phyloP scores from a whole-genome alignment of 2,329 filamentous ascomycete genomes.

The Nannizziopsis arthrosporioides region DNA sequence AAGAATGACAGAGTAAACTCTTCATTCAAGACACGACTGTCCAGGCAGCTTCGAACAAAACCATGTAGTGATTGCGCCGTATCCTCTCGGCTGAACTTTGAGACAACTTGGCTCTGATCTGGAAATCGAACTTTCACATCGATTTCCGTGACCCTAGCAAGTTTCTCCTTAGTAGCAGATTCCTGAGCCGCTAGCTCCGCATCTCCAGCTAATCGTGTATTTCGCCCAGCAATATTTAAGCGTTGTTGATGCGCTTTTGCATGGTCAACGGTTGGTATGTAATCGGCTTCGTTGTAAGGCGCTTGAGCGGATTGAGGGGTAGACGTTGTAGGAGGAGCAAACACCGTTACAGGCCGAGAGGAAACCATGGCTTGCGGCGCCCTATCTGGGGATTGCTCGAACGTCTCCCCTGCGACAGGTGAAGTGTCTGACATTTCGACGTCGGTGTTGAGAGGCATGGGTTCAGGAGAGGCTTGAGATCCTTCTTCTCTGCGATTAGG shows the following conservation, averaged over 20 bases:
- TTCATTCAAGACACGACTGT: constrained; percentile 42
- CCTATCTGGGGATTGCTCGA: constrained; percentile 14
- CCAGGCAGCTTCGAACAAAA: constrained; percentile 62
- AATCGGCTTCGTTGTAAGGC: constrained; percentile 60
- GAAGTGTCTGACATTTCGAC: neutral
- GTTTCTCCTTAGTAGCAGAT: constrained; percentile 51
- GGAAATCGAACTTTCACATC: constrained; percentile 76
- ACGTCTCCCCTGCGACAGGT: neutral
- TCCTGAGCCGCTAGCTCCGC: constrained; percentile 63
- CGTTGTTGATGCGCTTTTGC: constrained; percentile 67
- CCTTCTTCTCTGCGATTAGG: constrained; percentile 7
- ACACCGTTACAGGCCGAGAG: constrained; percentile 51
- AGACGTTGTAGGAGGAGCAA: constrained; percentile 60
- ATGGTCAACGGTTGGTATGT: constrained; percentile 69
- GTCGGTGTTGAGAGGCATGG: constrained; percentile 6
- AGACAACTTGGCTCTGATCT: constrained; percentile 67
- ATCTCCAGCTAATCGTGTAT: constrained; percentile 70
- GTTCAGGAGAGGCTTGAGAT: neutral
- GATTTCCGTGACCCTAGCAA: constrained; percentile 56
- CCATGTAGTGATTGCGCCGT: constrained; percentile 61
- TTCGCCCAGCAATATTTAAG: constrained; percentile 64
- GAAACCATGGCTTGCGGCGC: constrained; percentile 31
- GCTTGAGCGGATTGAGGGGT: constrained; percentile 64
- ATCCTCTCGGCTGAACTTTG: constrained; percentile 55
- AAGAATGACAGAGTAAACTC: constrained; percentile 62